Conservation (phyloP, 345 rosid species). For the Eucalyptus pauciflora region DNA sequence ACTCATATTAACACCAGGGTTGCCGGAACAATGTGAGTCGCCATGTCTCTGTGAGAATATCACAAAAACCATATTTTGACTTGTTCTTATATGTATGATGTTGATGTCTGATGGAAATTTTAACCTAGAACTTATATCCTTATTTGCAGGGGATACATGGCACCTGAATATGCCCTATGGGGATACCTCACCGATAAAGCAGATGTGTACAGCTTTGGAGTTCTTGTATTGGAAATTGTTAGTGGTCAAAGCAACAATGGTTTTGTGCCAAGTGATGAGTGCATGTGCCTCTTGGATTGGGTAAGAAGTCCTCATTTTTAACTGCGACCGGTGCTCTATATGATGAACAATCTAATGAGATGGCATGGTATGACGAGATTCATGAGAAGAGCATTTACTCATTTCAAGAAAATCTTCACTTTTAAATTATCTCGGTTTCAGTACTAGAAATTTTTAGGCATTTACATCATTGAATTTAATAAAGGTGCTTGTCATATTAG, state of each 20-base stretch:
- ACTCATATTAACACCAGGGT: conserved; percentile 44
- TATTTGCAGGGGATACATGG: conserved; percentile 27
- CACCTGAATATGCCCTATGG: conserved; percentile 33
- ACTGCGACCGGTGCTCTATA: not conserved
- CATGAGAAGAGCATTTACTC: not conserved
- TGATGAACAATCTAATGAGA: not conserved
- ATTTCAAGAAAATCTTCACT: not conserved
- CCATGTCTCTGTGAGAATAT: not conserved
- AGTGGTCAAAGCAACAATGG: conserved; percentile 11
- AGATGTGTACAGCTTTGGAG: conserved; percentile 30
- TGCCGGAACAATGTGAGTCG: conserved; percentile 56
- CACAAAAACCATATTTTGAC: not conserved
- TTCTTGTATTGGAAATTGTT: conserved; percentile 24
- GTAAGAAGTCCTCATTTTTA: not conserved
- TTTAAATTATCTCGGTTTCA: not conserved
- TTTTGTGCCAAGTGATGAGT: not conserved
- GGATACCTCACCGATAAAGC: conserved; percentile 20
- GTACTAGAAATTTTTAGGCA: not conserved
- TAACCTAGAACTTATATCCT: not conserved
- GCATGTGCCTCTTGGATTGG: conserved; percentile 19
- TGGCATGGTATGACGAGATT: not conserved
- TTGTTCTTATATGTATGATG: not conserved
- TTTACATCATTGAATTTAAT: not conserved
- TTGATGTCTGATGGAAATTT: not conserved
- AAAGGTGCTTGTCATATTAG: not conserved